Conservation (phyloP, 495 filamentous ascomycete genomes). For the Oleoguttula mirabilis region DNA sequence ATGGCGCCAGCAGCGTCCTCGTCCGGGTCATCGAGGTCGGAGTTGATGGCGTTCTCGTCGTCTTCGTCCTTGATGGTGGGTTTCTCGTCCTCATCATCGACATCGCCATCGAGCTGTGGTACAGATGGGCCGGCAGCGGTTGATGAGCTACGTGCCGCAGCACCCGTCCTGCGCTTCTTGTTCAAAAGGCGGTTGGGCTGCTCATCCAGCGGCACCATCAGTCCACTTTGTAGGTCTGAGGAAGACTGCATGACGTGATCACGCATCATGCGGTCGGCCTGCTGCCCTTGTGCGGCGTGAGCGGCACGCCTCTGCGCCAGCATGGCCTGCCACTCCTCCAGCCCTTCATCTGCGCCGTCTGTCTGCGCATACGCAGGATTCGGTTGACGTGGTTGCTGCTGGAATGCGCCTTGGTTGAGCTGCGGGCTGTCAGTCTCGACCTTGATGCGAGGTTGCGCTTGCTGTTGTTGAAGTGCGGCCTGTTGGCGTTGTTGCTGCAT, state of each 20-base stretch:
- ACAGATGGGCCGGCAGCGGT: constrained; percentile 5
- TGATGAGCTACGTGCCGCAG: background rate
- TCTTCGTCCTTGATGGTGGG: constrained; percentile 44
- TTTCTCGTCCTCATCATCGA: constrained; percentile 41
- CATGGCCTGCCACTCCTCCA: constrained; percentile 47
- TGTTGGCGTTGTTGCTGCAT: constrained; percentile 30
- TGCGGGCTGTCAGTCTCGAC: constrained; percentile 17
- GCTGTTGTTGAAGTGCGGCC: constrained; percentile 21
- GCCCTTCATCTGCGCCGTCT: constrained; percentile 54
- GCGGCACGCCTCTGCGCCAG: constrained; percentile 36
- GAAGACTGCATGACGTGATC: constrained; percentile 56
- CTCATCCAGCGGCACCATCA: constrained; percentile 54
- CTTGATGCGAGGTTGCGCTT: constrained; percentile 20
- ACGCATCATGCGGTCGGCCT: constrained; percentile 50
- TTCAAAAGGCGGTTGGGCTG: constrained; percentile 22
- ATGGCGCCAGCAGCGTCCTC: constrained; percentile 60
- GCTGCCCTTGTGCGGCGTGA: constrained; percentile 40
- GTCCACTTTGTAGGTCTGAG: constrained; percentile 62
- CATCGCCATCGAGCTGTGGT: constrained; percentile 55
- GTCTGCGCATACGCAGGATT: constrained; percentile 43
- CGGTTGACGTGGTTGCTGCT: constrained; percentile 35
- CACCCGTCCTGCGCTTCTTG: constrained; percentile 28
- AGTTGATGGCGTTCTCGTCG: constrained; percentile 97
- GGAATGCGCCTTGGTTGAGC: constrained; percentile 17
- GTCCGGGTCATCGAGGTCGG: constrained; percentile 91